Conservation (phyloP, 257 asterid species). For the Solanum dulcamara region DNA sequence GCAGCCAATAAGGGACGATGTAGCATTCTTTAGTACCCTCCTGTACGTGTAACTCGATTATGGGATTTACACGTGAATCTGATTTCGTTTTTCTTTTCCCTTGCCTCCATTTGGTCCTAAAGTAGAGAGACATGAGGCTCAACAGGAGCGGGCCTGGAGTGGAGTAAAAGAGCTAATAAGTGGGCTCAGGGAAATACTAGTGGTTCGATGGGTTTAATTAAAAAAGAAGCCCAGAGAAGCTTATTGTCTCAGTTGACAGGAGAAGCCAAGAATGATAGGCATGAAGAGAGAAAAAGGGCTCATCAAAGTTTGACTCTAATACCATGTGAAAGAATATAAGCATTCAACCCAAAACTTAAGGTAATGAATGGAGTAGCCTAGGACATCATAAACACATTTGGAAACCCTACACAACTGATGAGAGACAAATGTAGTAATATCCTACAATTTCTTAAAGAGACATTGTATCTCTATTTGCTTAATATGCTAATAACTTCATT, state of each 20-base stretch:
- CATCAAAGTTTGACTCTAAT: not conserved
- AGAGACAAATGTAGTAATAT: not conserved
- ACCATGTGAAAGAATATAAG: not conserved
- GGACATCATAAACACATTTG: not conserved
- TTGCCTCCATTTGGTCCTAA: not conserved
- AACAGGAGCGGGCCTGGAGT: not conserved
- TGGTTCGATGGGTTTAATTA: not conserved
- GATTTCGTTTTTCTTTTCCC: not conserved
- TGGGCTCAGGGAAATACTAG: not conserved
- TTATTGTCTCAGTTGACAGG: not conserved
- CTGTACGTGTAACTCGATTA: not conserved
- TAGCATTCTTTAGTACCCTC: not conserved
- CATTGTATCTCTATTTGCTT: too few species aligned
- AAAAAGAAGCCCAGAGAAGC: not conserved
- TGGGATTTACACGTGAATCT: not conserved
- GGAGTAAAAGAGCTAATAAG: not conserved
- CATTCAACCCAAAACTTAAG: not conserved
- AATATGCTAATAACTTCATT: too few species aligned
- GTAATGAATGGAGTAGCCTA: not conserved
- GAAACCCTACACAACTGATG: not conserved
- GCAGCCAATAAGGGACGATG: not conserved
- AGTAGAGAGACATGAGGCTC: not conserved
- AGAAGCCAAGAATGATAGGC: not conserved
- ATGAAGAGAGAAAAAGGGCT: not conserved
- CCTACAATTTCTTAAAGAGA: not conserved